Evolutionary conservation across 306 rosid genomes (phyloP), one percentile per base, ranked within the genome.

Genomic region (Pyrus betulifolia): DNA sequence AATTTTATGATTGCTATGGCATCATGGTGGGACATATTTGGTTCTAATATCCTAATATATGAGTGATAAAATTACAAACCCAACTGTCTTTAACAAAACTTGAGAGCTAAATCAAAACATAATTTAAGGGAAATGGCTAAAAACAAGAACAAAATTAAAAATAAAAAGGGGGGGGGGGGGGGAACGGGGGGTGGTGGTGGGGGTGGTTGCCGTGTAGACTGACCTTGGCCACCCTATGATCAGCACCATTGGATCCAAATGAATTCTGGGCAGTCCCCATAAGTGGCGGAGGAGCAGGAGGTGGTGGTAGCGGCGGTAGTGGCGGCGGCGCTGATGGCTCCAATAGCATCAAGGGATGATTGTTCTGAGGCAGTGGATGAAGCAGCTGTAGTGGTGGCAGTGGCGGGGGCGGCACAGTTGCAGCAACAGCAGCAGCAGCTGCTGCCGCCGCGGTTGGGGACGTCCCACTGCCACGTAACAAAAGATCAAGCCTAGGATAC

Each of bases 191-290:
- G 25, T 0, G 25, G 25, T 0, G 27, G 2, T 0, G 27, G 27
- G 27, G 27, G 27, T 25, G 27, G 27, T 12, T 12, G 14, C 55
- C 40, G 51, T 35, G 35, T 25, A 63, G 63, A 62, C 84, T 76
- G 74, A 93, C 98, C 98, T 94, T 91, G 49, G 85, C 22, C 62
- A 83, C 66, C 82, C 86, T 87, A 40, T 31, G 69, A 64, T 89
- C 97, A 81, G 78, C 77, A 22, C 93, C 99, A 75, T 90, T 88
- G 72, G 96, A 90, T 35, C 91, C 99, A 70, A 79, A 82, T n/a
- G 97, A 92, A 69, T 92, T 92, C 72, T 88, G 98, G 6, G 87
- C 72, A 40, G 74, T 76, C 22, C 76, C 66, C 15, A 33, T 28
- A 19, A 52, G 79, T 4, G 88, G 89, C 3, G 72, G 80, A 8